These are phyloP conservation scores for Yamadazyma conglobata DNA, from an alignment of 1,139 yeast genomes.

Conservation along the genomic window DNA sequence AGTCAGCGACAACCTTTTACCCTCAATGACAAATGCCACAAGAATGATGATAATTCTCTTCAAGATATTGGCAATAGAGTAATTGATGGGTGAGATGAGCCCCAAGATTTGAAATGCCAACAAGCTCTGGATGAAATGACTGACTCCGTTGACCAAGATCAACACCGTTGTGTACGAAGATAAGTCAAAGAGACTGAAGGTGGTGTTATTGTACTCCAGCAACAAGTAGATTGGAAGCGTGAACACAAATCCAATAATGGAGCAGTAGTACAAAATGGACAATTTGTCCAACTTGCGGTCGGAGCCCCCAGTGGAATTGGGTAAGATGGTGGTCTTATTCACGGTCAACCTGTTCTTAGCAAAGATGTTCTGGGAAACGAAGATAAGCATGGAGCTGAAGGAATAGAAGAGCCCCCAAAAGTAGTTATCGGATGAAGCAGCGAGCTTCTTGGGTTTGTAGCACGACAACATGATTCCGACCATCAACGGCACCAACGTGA, in stretches of 20 bases:
- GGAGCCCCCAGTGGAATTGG: conserved; percentile 16
- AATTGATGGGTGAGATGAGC: conserved; percentile 79
- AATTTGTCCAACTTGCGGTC: conserved; percentile 68
- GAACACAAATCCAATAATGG: conserved; percentile 70
- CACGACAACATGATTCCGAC: conserved; percentile 86
- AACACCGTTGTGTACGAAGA: conserved; percentile 29
- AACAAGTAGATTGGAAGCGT: conserved; percentile 76
- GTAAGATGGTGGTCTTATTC: conserved; percentile 21
- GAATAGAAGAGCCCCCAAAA: conserved; percentile 70
- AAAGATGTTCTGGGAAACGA: conserved; percentile 88
- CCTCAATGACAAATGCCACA: conserved; percentile 78
- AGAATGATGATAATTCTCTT: conserved; percentile 84
- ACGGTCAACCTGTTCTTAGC: conserved; percentile 76
- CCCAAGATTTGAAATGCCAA: conserved; percentile 90
- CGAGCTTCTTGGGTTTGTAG: conserved; percentile 33
- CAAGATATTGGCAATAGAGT: conserved; percentile 84
- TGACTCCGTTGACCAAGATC: conserved; percentile 61
- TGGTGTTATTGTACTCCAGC: conserved; percentile 51
- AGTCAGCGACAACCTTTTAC: conserved; percentile 44
- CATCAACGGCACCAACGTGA: conserved; percentile 73
- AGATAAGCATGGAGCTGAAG: conserved; percentile 74
- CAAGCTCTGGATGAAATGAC: conserved; percentile 83
- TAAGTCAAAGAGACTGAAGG: conserved; percentile 33
- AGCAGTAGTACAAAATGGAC: conserved; percentile 80
- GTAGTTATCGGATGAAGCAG: conserved; percentile 16